Evolutionary conservation across 2,329 filamentous ascomycete genomes (phyloP), one percentile per base, ranked within the genome.

Genomic region (Trichoderma atroviride): DNA sequence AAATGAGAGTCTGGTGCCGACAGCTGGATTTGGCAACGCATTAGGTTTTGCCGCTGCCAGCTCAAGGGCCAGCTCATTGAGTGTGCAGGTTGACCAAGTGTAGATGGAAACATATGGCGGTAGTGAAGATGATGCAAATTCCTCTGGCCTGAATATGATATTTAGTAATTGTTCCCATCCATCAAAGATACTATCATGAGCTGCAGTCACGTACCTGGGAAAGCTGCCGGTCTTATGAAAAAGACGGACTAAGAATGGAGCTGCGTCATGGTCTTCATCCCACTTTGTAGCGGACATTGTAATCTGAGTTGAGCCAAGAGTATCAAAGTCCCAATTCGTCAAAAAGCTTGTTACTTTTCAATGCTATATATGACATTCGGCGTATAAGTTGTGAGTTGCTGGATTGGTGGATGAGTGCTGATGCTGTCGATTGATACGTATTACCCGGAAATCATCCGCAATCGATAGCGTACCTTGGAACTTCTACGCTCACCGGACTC

Each of bases 1-100:
- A 81, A 96, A 98, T 71, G 89, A 89, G n/a, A 97, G 85, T 66
- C 95, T 89, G 10, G 94, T 95, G 71, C 95, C 94, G 52, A 94
- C 86, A 7, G 90, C 87, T 0, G 92, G 92, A 47, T 86, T 83
- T 0, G 94, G 93, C 3, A 97, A 86, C 24, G 93, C 82, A 2
- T 84, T 81, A 0, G 92, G 91, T 60, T 79, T 84, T 1, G 91
- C 86, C 62, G 88, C 87, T 59, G 88, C 87, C 69, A 98, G 86
- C 66, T 95, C 89, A 69, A 92, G 88, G 27, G 91, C 90, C 43
- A 98, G 88, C 79, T 97, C 94, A 73, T 87, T 85, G 29, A 98
- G 86, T 3, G 92, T 93, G 81, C 92, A 95, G 75, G 88, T 89
- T 69, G 89, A 86, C 92, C 93, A 97, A 69, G 94, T 94, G 84